A percentile compares a stretch with the other conserved stretches of the same genome.
Conservation (phyloP, 2,329 filamentous ascomycete species). For the Penicillium brasilianum region DNA sequence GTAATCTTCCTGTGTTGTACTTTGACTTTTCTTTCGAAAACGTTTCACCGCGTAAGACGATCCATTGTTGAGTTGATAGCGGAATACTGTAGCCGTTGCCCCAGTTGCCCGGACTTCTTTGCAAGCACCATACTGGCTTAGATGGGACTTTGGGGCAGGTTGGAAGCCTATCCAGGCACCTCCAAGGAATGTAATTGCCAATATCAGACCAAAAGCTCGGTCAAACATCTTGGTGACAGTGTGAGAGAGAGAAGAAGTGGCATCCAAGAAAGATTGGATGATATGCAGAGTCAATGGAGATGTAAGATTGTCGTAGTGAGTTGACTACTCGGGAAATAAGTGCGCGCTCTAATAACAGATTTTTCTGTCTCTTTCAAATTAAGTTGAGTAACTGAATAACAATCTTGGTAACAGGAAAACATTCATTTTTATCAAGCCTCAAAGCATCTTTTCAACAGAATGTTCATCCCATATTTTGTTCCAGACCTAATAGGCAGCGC, state of each 20-base stretch:
- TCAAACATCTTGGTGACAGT: not conserved
- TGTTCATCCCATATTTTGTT: not conserved
- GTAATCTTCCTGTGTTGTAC: not conserved
- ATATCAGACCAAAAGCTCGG: not conserved
- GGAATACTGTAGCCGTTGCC: not conserved
- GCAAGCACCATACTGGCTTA: not conserved
- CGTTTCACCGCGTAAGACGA: not conserved
- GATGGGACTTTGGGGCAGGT: not conserved
- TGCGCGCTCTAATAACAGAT: not conserved
- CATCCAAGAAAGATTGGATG: not conserved
- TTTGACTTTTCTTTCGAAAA: not conserved
- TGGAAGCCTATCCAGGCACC: not conserved
- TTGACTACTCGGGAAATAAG: not conserved
- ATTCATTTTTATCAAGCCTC: not conserved
- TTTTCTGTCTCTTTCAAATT: not conserved
- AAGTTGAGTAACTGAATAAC: not conserved
- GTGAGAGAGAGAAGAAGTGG: not conserved
- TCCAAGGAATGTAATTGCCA: not conserved
- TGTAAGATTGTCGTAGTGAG: not conserved
- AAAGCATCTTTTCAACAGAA: not conserved
- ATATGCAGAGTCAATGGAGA: not conserved
- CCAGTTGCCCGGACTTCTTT: not conserved
- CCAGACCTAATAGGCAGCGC: not conserved
- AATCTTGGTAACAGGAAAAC: not conserved
- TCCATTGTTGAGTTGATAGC: not conserved